Conservation (phyloP, 2,329 filamentous ascomycete genomes). For the Beauveria scarabaeidicola region DNA sequence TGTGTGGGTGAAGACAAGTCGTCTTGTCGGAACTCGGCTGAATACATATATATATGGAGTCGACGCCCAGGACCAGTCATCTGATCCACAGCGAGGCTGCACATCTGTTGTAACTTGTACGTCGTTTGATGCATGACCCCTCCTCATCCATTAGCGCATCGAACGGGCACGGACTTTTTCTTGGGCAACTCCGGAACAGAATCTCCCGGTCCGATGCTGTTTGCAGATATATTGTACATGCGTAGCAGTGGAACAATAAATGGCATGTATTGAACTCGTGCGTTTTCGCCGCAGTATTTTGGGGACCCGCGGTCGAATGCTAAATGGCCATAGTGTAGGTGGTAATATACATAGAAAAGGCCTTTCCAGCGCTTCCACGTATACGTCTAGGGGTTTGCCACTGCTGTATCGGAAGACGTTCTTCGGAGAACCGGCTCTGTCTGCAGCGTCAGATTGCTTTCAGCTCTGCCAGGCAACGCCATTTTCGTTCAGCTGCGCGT, state of each 20-base stretch:
- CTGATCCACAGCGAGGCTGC: neutral
- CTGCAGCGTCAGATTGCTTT: neutral
- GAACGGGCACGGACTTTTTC: neutral
- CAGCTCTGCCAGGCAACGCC: neutral
- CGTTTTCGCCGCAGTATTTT: neutral
- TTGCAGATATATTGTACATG: neutral
- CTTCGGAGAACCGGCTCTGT: neutral
- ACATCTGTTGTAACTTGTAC: neutral
- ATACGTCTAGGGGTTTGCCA: too few relatives aligned
- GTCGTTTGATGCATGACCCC: neutral
- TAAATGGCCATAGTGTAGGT: neutral
- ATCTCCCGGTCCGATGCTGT: neutral
- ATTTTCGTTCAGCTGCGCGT: neutral
- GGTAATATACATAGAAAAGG: neutral
- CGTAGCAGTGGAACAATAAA: neutral
- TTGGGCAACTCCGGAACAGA: neutral
- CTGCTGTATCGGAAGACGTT: neutral
- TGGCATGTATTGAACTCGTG: neutral
- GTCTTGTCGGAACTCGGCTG: neutral
- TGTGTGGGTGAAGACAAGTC: neutral
- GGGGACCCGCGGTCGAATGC: neutral
- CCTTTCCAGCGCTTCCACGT: neutral
- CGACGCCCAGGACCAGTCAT: neutral
- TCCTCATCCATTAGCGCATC: neutral
- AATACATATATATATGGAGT: neutral